A percentile compares a stretch with the other conserved stretches of the same genome.
These are phyloP conservation scores for Podospora pseudocomata DNA, from an alignment of 495 filamentous ascomycete genomes.

Conservation along the genomic window DNA sequence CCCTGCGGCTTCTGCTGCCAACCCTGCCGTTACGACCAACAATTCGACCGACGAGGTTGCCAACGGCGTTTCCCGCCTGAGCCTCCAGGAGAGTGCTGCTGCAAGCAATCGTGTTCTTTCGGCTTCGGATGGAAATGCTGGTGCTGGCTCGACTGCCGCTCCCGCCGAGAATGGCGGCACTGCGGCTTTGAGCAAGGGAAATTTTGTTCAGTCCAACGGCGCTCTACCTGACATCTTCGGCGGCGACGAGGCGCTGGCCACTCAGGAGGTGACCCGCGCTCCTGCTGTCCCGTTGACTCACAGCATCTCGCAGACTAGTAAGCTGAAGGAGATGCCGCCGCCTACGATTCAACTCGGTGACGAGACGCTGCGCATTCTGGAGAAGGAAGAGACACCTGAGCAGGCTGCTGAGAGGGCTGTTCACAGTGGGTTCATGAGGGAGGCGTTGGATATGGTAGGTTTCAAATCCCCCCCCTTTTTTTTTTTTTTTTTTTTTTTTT, in stretches of 20 bases:
- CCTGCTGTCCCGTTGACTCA: slow-evolving; percentile 20
- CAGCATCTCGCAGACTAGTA: slow-evolving; percentile 29
- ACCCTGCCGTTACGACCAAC: not conserved
- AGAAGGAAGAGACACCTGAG: slow-evolving; percentile 25
- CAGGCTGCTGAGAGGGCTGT: slow-evolving; percentile 32
- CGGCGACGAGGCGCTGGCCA: not conserved
- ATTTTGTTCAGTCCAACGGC: not conserved
- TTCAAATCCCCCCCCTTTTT: too few species aligned
- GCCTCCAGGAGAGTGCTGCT: slow-evolving; percentile 3
- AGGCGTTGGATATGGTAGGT: slow-evolving; percentile 65
- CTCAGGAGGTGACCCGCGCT: slow-evolving; percentile 17
- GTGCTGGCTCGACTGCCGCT: not conserved
- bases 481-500: slow-evolving; percentile 1
- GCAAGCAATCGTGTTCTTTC: not conserved
- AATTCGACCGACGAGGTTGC: not conserved
- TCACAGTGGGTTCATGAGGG: slow-evolving; percentile 64
- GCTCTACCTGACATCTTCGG: not conserved
- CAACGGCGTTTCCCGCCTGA: slow-evolving; percentile 8
- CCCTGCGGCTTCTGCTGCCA: not conserved
- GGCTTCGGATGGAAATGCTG: slow-evolving; percentile 5
- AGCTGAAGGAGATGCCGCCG: slow-evolving; percentile 23
- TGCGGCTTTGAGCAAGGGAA: slow-evolving; percentile 1
- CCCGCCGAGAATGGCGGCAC: not conserved
- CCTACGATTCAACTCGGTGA: slow-evolving; percentile 11
- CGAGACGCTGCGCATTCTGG: slow-evolving; percentile 13